These are phyloP conservation scores for Claviceps fusiformis DNA, from an alignment of 2,329 filamentous ascomycete species.

Conservation along the genomic window DNA sequence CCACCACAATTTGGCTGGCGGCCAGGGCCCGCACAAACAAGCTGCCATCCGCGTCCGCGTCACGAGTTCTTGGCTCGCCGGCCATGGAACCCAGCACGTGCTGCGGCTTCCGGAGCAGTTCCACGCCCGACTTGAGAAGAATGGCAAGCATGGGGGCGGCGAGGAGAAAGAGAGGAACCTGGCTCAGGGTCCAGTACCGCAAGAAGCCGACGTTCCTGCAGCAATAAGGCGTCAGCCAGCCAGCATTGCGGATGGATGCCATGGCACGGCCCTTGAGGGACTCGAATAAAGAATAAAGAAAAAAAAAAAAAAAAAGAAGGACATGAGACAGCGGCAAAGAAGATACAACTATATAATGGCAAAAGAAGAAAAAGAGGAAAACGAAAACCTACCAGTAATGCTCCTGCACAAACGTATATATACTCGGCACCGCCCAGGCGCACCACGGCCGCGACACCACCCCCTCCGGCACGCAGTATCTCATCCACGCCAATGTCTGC, in stretches of 20 bases:
- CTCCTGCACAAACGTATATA: conserved; percentile 80
- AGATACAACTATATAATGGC: not conserved
- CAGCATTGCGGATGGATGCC: not conserved
- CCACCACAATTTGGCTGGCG: conserved; percentile 58
- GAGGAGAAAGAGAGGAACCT: conserved; percentile 76
- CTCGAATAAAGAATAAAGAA: not conserved
- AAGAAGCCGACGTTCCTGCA: conserved; percentile 76
- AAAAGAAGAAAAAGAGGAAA: not conserved
- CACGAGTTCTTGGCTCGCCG: conserved; percentile 2
- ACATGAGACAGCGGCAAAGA: not conserved
- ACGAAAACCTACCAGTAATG: conserved; percentile 63
- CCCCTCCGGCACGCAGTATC: conserved; percentile 43
- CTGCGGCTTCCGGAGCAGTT: conserved; percentile 16
- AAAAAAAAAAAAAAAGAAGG: not conserved
- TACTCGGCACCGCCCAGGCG: conserved; percentile 56
- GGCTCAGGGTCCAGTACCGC: conserved; percentile 77
- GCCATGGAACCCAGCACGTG: not conserved
- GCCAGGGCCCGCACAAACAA: conserved; percentile 45
- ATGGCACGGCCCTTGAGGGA: too few species aligned
- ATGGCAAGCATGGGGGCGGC: conserved; percentile 64
- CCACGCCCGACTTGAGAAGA: conserved; percentile 42
- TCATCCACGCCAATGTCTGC: conserved; percentile 59
- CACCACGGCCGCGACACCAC: conserved; percentile 59
- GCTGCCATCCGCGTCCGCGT: not conserved
- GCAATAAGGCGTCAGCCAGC: not conserved